Percentiles rank a stretch among this genome's conserved stretches.
Evolutionary conservation across 2,329 filamentous ascomycete species (phyloP).

Genomic region (Fusarium torulosum): DNA sequence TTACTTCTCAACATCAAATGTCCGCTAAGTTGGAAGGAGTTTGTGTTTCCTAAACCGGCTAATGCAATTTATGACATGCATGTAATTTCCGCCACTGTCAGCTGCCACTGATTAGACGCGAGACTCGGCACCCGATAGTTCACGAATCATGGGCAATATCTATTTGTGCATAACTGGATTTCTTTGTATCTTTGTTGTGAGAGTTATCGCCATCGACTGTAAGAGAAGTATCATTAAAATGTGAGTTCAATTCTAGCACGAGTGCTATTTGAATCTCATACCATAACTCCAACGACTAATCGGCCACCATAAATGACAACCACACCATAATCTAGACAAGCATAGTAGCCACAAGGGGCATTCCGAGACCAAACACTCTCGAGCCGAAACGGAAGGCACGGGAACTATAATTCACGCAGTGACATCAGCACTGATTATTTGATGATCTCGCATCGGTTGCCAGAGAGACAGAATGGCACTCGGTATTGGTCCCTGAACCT

Average conservation of each 20-base stretch:
- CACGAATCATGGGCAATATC: too few relatives aligned
- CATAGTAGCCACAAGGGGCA: not conserved
- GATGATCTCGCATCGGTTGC: slow-evolving; percentile 27
- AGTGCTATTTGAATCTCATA: not conserved
- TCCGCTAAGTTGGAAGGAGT: not conserved
- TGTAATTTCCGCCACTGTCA: slow-evolving; percentile 24
- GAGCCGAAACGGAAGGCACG: not conserved
- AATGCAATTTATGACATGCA: slow-evolving; percentile 21
- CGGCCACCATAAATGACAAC: too few relatives aligned
- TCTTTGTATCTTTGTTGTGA: not conserved
- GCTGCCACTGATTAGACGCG: not conserved
- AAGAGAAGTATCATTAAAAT: not conserved
- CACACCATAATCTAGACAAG: not conserved
- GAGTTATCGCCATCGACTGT: not conserved
- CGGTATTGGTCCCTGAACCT: slow-evolving; percentile 19
- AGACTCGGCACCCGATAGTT: not conserved
- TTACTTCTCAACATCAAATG: not conserved
- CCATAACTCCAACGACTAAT: not conserved
- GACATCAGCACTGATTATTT: slow-evolving; percentile 8
- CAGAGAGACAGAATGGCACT: slow-evolving; percentile 33
- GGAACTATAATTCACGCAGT: slow-evolving; percentile 5
- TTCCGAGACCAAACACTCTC: not conserved
- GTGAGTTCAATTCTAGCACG: not conserved
- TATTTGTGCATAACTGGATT: too few relatives aligned
- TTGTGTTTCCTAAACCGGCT: slow-evolving; percentile 20